Percentiles rank a stretch among this genome's conserved stretches.
These are phyloP conservation scores for Botrytis galanthina DNA, from an alignment of 2,329 filamentous ascomycete species.

Conservation along the genomic window DNA sequence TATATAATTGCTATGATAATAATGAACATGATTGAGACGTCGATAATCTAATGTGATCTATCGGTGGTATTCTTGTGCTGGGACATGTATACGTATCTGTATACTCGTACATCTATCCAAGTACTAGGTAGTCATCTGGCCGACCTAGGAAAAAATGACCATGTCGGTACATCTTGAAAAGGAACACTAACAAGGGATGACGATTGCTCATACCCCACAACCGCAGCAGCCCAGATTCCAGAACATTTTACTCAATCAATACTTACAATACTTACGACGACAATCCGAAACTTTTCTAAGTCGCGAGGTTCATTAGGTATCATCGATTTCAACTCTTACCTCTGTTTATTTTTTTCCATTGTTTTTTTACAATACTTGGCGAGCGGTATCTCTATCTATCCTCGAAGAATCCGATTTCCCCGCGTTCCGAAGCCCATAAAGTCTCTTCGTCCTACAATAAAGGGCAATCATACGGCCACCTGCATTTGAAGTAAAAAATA, in stretches of 20 bases:
- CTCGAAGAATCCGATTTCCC: constrained; percentile 10
- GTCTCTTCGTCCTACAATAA: background rate
- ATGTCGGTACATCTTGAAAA: background rate
- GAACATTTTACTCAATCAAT: background rate
- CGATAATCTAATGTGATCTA: background rate
- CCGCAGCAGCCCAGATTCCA: constrained; percentile 7
- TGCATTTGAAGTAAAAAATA: background rate
- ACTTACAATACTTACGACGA: background rate
- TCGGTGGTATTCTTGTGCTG: background rate
- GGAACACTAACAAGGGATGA: background rate
- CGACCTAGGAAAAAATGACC: background rate
- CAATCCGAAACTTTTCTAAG: background rate
- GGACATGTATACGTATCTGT: background rate
- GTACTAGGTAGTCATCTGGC: background rate
- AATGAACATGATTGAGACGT: background rate
- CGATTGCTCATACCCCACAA: background rate
- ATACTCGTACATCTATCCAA: background rate
- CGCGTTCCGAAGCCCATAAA: constrained; percentile 12
- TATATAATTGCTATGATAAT: background rate
- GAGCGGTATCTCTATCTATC: background rate
- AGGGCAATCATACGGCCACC: background rate
- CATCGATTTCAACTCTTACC: background rate
- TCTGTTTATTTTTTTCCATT: background rate
- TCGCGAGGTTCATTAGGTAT: background rate
- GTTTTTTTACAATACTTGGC: background rate